These are phyloP conservation scores for Staphylotrichum tortipilum DNA, from an alignment of 495 filamentous ascomycete species.

Conservation along the genomic window DNA sequence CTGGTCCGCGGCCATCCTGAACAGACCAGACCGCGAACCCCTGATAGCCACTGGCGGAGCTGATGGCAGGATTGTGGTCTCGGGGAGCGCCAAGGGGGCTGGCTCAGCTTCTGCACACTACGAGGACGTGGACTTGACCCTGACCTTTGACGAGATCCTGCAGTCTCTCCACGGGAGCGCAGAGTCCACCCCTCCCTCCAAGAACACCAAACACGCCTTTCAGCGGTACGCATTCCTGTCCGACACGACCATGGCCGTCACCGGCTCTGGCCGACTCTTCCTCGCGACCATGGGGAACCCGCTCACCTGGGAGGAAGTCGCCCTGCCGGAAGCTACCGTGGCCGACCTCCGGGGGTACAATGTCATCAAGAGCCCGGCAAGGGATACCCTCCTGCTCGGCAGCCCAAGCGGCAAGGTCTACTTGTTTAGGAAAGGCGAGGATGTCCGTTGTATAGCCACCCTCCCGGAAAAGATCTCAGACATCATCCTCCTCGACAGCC, in stretches of 20 bases:
- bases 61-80: constrained; percentile 55
- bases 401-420: constrained; percentile 46
- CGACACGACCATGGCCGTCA: constrained; percentile 48
- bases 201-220: constrained; percentile 38
- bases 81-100: constrained; percentile 12
- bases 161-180: not conserved
- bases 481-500: constrained; percentile 28
- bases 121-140: constrained; percentile 10
- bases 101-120: not conserved
- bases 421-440: constrained; percentile 29
- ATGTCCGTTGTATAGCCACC: constrained; percentile 21
- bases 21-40: constrained; percentile 14
- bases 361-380: constrained; percentile 28
- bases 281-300: constrained; percentile 32
- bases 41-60: constrained; percentile 75
- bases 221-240: constrained; percentile 60
- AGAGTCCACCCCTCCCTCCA: not conserved
- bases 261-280: constrained; percentile 52
- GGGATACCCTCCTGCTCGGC: constrained; percentile 41
- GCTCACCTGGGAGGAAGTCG: constrained; percentile 33
- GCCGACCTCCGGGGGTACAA: constrained; percentile 37
- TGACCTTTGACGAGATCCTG: constrained; percentile 18
- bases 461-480: constrained; percentile 45
- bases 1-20: constrained; percentile 61
- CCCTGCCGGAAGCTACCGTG: constrained; percentile 21